These are phyloP conservation scores for Fusarium sp. DNA, from an alignment of 2,329 filamentous ascomycete species.

Conservation along the genomic window DNA sequence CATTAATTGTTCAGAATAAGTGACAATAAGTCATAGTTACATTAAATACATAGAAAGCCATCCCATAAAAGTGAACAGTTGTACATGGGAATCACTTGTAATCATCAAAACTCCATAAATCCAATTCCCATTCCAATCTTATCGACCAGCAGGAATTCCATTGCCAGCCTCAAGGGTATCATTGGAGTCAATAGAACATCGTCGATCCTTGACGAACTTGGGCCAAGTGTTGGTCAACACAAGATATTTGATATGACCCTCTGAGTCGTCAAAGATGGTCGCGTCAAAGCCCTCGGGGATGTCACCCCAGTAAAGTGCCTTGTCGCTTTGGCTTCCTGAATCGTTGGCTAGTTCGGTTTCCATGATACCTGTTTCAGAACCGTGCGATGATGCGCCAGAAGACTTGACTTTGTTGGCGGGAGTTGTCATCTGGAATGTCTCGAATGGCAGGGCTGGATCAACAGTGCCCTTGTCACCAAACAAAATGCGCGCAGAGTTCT, in stretches of 20 bases:
- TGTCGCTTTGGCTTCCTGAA: constrained; percentile 37
- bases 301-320: constrained; percentile 54
- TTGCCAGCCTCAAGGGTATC: constrained; percentile 40
- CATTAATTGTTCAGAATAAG: constrained; percentile 7
- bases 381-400: constrained; percentile 30
- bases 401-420: constrained; percentile 37
- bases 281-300: constrained; percentile 64
- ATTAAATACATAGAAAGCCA: constrained; percentile 32
- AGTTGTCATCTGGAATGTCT: constrained; percentile 42
- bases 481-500: constrained; percentile 60
- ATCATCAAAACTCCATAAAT: constrained; percentile 34
- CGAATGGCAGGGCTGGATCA: constrained; percentile 59
- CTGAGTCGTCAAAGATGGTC: constrained; percentile 68
- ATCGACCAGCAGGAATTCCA: constrained; percentile 10
- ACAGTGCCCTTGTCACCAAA: constrained; percentile 54
- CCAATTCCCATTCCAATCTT: not conserved
- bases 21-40: constrained; percentile 8
- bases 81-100: constrained; percentile 29
- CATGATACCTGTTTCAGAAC: constrained; percentile 43
- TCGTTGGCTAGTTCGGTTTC: constrained; percentile 13
- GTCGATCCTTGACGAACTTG: constrained; percentile 58
- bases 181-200: constrained; percentile 49
- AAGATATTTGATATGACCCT: constrained; percentile 72
- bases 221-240: constrained; percentile 10
- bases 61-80: not conserved